These are phyloP conservation scores for Astraeus odoratus DNA, from an alignment of 768 basidiomycete species.

Conservation along the genomic window DNA sequence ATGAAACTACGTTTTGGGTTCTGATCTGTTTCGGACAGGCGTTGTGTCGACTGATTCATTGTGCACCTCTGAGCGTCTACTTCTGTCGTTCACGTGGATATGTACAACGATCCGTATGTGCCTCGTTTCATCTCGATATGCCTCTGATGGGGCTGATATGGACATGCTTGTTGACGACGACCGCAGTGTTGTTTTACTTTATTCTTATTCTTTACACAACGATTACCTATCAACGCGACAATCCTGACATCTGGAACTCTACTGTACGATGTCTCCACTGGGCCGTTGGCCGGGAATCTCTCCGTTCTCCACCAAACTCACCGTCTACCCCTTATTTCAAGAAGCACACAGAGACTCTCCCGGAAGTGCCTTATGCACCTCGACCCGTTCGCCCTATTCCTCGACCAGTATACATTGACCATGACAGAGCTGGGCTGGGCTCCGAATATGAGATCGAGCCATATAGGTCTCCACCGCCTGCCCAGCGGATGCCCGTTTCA, in stretches of 20 bases:
- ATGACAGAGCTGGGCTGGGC: slow-evolving; percentile 31
- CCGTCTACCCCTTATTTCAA: slow-evolving; percentile 30
- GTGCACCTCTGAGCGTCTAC: slow-evolving; percentile 49
- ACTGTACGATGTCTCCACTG: slow-evolving; percentile 39
- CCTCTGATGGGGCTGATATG: not conserved
- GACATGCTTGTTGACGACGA: slow-evolving; percentile 4
- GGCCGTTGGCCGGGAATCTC: slow-evolving; percentile 20
- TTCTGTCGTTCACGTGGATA: slow-evolving; percentile 58
- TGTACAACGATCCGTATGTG: slow-evolving; percentile 36
- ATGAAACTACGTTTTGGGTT: not conserved
- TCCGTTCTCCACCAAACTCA: slow-evolving; percentile 32
- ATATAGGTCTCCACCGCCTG: slow-evolving; percentile 20
- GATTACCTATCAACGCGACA: slow-evolving; percentile 35
- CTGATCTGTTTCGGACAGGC: not conserved
- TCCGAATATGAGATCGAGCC: slow-evolving; percentile 44
- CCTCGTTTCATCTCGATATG: not conserved
- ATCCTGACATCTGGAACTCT: slow-evolving; percentile 46
- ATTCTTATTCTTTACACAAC: slow-evolving; percentile 39
- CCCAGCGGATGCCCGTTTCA: slow-evolving; percentile 9
- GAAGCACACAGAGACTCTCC: slow-evolving; percentile 16
- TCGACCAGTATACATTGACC: slow-evolving; percentile 22
- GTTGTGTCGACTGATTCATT: not conserved
- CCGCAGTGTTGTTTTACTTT: slow-evolving; percentile 53
- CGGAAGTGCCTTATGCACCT: slow-evolving; percentile 37
- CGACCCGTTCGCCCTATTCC: slow-evolving; percentile 34